These are phyloP conservation scores for Pichia terricola DNA, from an alignment of 1,139 yeast genomes.

Conservation along the genomic window DNA sequence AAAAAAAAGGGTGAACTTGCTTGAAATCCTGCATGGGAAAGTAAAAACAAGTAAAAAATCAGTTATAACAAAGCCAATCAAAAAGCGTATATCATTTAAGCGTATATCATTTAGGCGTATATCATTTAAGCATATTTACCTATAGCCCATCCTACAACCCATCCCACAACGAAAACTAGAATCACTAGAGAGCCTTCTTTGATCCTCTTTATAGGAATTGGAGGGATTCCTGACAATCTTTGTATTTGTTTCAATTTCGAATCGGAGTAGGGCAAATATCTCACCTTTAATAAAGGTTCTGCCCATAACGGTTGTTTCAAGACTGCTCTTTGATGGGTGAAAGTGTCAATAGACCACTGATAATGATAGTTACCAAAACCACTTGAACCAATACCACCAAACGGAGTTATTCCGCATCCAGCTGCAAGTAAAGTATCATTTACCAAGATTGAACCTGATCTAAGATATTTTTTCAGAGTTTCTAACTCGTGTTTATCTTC, in stretches of 20 bases:
- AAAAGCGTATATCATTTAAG: background rate
- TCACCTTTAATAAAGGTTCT: slow-evolving; percentile 45
- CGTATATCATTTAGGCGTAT: background rate
- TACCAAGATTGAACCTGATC: slow-evolving; percentile 68
- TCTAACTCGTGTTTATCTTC: slow-evolving; percentile 42
- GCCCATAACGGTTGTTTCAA: slow-evolving; percentile 60
- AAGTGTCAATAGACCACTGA: slow-evolving; percentile 55
- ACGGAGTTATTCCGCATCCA: slow-evolving; percentile 65
- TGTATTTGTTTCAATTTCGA: slow-evolving; percentile 29
- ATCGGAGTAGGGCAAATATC: slow-evolving; percentile 60
- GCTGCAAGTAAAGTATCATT: slow-evolving; percentile 73
- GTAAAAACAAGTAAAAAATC: no score
- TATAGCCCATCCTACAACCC: slow-evolving; percentile 29
- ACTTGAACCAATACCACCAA: slow-evolving; percentile 85
- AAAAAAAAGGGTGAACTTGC: background rate
- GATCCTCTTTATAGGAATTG: slow-evolving; percentile 26
- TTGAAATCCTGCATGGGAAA: background rate
- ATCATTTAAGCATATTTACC: slow-evolving; percentile 5
- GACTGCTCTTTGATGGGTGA: slow-evolving; percentile 68
- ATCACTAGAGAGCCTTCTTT: slow-evolving; percentile 11
- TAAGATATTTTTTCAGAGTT: slow-evolving; percentile 38
- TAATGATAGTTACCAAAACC: slow-evolving; percentile 86
- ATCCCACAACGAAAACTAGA: slow-evolving; percentile 18
- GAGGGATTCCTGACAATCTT: slow-evolving; percentile 17
- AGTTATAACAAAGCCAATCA: background rate